Percentiles rank a stretch among this genome's conserved stretches.
Conservation (phyloP, 2,329 filamentous ascomycete genomes). For the Fusarium verticillioides region DNA sequence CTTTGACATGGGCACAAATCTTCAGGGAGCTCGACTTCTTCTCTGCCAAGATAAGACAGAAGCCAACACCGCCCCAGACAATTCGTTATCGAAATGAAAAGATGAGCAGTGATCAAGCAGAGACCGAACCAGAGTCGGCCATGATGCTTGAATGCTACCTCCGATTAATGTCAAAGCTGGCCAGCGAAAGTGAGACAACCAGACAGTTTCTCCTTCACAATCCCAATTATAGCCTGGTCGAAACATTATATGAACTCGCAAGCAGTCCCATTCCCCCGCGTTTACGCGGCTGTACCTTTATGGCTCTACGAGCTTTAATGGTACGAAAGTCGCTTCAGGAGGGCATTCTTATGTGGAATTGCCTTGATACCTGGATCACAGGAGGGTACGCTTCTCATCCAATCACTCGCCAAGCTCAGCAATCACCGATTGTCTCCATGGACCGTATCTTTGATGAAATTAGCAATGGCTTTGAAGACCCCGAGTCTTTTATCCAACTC, state of each 20-base stretch:
- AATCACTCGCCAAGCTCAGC: slow-evolving; percentile 48
- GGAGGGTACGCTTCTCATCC: slow-evolving; percentile 62
- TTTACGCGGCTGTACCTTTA: slow-evolving; percentile 85
- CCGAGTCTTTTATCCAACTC: slow-evolving; percentile 83
- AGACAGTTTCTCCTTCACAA: slow-evolving; percentile 78
- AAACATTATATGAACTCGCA: slow-evolving; percentile 81
- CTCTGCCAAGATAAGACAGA: slow-evolving; percentile 80
- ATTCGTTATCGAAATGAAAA: slow-evolving; percentile 67
- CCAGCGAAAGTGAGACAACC: slow-evolving; percentile 76
- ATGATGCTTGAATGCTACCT: slow-evolving; percentile 97
- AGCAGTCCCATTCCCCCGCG: slow-evolving; percentile 80
- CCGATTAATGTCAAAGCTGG: slow-evolving; percentile 84
- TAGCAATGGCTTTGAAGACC: slow-evolving; percentile 83
- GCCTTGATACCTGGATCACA: slow-evolving; percentile 82
- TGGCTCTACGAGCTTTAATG: slow-evolving; percentile 79
- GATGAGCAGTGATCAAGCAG: slow-evolving; percentile 73
- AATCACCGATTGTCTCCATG: slow-evolving; percentile 57
- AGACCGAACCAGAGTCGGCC: slow-evolving; percentile 89
- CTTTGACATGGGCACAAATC: slow-evolving; percentile 92
- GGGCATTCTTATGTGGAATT: slow-evolving; percentile 80
- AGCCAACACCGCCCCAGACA: slow-evolving; percentile 60
- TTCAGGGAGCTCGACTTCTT: slow-evolving; percentile 91
- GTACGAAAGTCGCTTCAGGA: slow-evolving; percentile 75
- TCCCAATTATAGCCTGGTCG: slow-evolving; percentile 73
- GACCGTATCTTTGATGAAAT: slow-evolving; percentile 79